Base-by-base conservation (phyloP, 257 asterid genomes). In the Capsicum chinense region DNA sequence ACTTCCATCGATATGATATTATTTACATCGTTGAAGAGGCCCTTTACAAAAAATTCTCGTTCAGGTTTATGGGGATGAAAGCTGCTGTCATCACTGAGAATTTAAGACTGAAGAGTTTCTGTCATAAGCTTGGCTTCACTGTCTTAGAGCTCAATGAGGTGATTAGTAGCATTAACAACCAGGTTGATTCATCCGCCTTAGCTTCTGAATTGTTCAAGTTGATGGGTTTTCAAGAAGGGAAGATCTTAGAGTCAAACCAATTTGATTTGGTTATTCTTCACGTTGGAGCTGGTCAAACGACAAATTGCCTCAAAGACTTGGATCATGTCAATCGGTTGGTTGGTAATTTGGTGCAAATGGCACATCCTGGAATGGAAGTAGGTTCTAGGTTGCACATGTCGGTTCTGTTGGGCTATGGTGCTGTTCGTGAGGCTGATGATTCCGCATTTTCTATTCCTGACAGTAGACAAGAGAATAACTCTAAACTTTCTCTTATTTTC, bases 1-100 rank as follows among this genome's bases (percentile, higher is more conserved):
- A 79, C 42, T 19, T 73, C 78, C 16, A 57, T 85, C 70, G 2
- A 11, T 60, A 2, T 73, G 39, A 54, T 10, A 56, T 6, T 64
- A 15, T 69, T 21, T 66, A 62, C 33, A 52, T 11, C n/a, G 79
- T 63, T 16, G 69, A 33, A 63, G 37, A 63, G 5, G 47, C 14
- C 9, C 62, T n/a, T 26, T 3, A 13, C 15, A 0, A 35, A 73
- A 21, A 78, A 54, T 8, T 54, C 26, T 78, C 66, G 1, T 85
- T 87, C 89, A 94, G 99, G 92, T 95, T 95, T 89, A 93, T 91
- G 95, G 99, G 98, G 80, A 87, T 95, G 97, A 93, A 91, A 87
- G 94, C 97, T 70, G 97, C 97, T 83, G 42, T 94, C 66, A 68
- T 94, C 67, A 88, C 94, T 59, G 88, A 90, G 17, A 88, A 90